Base-by-base conservation (phyloP, 805 yeast genomes). In the Kuraishia hungarica region DNA sequence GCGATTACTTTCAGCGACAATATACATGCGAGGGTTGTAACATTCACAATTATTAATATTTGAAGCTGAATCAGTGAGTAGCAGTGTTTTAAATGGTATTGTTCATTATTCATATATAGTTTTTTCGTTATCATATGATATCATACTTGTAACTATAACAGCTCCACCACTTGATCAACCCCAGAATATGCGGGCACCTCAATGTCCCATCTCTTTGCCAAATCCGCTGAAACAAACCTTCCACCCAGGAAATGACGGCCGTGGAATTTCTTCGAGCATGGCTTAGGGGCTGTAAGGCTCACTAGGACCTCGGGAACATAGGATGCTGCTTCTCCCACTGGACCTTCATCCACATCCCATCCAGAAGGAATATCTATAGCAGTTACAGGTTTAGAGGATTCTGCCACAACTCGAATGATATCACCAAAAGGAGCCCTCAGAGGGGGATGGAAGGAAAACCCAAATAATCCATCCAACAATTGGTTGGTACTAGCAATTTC, bases 321-420 rank as follows among this genome's bases (percentile, higher is more conserved):
- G 17, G 67, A 58, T 7, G 65, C 64, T 19, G 73, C 64, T 0
- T 67, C 70, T 11, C 72, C 68, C 1, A 67, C 70, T 0, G 94
- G 96, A 0, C 99, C 99, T 7, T 77, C 64, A 64, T 94, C 96
- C 11, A 94, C 98, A 64, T 92, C 93, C 99, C 99, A 94, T 0
- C 97, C 97, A 1, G 96, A 87, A 0, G 99, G 99, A 51, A 93
- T 82, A 67, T 94, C 99, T 1, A 94, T 88, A 0, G 96, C 81
- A 0, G 89, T 79, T 1, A 91, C 80, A 1, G 92, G 93, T 61
- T 63, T 75, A 8, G 58, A 52, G 15, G 51, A 21, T 1, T 63
- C 55, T 6, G 72, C 63, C 59, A 87, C 66, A 7, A 73, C 61
- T n/a, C 62, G 62, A 54, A 79, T 72, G 8, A 77, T 79, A 17